A percentile compares a stretch with the other conserved stretches of the same genome.
phyloP scores from a whole-genome alignment of 73 alveolate genomes.

The Effrenium voratum region DNA sequence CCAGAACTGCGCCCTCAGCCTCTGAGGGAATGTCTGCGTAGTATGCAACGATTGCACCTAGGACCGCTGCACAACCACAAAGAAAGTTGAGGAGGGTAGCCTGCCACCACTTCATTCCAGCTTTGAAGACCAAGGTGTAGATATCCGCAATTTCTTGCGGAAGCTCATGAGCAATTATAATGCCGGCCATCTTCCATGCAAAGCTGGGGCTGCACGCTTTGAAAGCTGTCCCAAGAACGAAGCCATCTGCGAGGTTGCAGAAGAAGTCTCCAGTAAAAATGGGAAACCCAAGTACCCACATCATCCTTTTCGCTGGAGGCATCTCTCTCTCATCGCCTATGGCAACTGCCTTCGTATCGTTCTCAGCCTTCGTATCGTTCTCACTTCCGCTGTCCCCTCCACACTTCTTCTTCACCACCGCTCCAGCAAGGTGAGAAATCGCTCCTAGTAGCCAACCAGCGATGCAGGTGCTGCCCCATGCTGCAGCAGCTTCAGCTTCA shows the following conservation, averaged over 20 bases:
- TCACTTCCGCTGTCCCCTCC: no score
- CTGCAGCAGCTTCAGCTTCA: conserved; percentile 45
- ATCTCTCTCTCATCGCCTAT: no score
- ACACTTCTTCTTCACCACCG: conserved; percentile 14
- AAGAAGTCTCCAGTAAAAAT: not conserved
- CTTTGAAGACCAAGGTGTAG: conserved; percentile 6
- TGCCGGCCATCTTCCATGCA: conserved; percentile 9
- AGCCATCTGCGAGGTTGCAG: conserved; percentile 59
- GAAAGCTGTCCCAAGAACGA: conserved; percentile 42
- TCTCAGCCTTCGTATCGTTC: no score
- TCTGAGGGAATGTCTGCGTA: conserved; percentile 3
- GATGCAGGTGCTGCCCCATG: conserved; percentile 27
- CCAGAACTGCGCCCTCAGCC: conserved; percentile 12
- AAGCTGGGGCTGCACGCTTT: conserved; percentile 14
- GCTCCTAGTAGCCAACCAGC: conserved; percentile 67
- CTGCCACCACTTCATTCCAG: conserved; percentile 36
- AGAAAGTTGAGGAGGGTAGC: conserved; percentile 1
- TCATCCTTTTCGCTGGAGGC: not conserved
- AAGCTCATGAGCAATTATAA: conserved; percentile 40
- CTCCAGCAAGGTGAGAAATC: conserved; percentile 54
- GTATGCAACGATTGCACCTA: not conserved
- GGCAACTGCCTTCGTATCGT: no score
- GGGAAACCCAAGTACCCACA: conserved; percentile 50
- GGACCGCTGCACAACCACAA: conserved; percentile 20
- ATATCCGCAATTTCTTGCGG: conserved; percentile 30